A percentile compares a stretch with the other conserved stretches of the same genome.
These are phyloP conservation scores for Berkeleyomyces rouxiae DNA, from an alignment of 2,329 filamentous ascomycete genomes.

Conservation along the genomic window DNA sequence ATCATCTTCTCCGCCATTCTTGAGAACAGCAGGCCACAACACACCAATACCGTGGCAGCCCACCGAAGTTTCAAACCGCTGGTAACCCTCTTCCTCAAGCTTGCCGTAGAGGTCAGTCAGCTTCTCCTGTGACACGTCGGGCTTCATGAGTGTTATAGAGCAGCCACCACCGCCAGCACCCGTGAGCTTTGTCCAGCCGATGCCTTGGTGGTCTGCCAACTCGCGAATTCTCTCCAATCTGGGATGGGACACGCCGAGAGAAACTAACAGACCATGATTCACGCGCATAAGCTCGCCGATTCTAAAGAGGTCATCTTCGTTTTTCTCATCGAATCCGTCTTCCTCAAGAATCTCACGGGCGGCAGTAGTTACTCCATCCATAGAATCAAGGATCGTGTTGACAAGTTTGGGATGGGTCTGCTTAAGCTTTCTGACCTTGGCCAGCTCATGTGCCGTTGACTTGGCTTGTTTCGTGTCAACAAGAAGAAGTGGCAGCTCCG, in stretches of 20 bases:
- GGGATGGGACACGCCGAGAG: constrained; percentile 86
- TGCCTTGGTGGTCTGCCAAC: constrained; percentile 70
- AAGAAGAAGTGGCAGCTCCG: constrained; percentile 75
- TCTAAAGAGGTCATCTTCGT: constrained; percentile 47
- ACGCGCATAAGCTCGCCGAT: constrained; percentile 81
- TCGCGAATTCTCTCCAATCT: constrained; percentile 82
- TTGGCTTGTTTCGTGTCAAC: constrained; percentile 81
- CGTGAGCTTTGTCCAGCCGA: constrained; percentile 95
- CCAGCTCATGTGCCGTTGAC: constrained; percentile 72
- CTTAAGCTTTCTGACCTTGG: constrained; percentile 62
- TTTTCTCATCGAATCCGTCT: constrained; percentile 50
- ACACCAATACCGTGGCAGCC: constrained; percentile 90
- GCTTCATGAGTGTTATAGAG: constrained; percentile 76
- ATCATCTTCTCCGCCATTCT: constrained; percentile 66
- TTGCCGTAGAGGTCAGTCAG: constrained; percentile 47
- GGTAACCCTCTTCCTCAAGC: constrained; percentile 56
- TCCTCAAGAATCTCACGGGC: constrained; percentile 38
- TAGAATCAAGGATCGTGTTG: constrained; percentile 65
- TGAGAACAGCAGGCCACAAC: constrained; percentile 78
- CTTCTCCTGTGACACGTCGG: constrained; percentile 38
- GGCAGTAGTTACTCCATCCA: constrained; percentile 52
- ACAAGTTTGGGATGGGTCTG: constrained; percentile 59
- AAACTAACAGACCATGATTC: constrained; percentile 84
- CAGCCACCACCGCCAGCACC: constrained; percentile 92
- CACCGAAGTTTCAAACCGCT: constrained; percentile 74